phyloP scores from a whole-genome alignment of 75 land plant species.

The Selaginella moellendorffii region DNA sequence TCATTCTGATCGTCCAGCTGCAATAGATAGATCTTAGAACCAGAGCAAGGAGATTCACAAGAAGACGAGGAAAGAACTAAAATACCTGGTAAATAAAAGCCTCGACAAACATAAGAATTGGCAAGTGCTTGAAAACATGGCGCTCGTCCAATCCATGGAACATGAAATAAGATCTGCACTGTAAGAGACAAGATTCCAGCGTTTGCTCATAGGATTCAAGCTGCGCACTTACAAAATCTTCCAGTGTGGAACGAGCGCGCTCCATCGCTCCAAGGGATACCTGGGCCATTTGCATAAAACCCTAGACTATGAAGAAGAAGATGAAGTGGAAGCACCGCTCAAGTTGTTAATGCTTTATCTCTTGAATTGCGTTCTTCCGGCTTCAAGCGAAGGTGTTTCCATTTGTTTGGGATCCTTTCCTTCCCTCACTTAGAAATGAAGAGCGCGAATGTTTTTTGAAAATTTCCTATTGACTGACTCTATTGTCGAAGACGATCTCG shows the following conservation, averaged over 20 bases:
- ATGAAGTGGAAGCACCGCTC: too few species aligned
- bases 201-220: not conserved
- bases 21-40: too few species aligned
- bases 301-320: too few species aligned
- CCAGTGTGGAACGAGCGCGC: constrained; percentile 74
- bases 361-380: too few species aligned
- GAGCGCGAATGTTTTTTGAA: too few species aligned
- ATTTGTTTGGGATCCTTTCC: too few species aligned
- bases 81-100: constrained; percentile 83
- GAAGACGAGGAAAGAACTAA: not conserved
- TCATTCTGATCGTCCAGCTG: constrained; percentile 69
- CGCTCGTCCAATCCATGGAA: constrained; percentile 73
- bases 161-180: constrained; percentile 99
- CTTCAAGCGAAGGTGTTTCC: too few species aligned
- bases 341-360: too few species aligned
- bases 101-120: constrained; percentile 67
- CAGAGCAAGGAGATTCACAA: too few species aligned
- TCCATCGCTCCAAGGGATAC: constrained; percentile 57
- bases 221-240: constrained; percentile 96
- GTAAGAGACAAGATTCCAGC: constrained; percentile 10
- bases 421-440: too few species aligned
- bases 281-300: too few species aligned
- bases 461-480: constrained; percentile 36
- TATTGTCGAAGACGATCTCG: constrained; percentile 69
- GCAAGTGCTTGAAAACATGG: constrained; percentile 55